These are phyloP conservation scores for Oryza meridionalis DNA, from an alignment of 176 grass and related monocot species.

Conservation along the genomic window DNA sequence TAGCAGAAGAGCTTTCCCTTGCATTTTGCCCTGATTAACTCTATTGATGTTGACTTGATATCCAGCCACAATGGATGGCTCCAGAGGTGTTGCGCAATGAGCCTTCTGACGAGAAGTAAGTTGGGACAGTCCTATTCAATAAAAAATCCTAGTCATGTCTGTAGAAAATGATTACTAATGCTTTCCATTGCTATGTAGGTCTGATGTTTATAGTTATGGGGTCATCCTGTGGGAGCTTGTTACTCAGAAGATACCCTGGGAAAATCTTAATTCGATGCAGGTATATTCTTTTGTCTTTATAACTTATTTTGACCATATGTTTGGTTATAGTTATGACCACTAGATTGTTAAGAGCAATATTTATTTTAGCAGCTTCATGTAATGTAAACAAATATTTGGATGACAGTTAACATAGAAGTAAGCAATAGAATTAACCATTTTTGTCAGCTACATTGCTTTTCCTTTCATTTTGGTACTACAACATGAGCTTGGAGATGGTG, in stretches of 20 bases:
- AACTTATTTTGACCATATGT: not conserved
- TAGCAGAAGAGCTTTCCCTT: slow-evolving; percentile 24
- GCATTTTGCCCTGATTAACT: slow-evolving; percentile 36
- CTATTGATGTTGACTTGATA: slow-evolving; percentile 26
- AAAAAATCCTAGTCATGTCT: slow-evolving; percentile 14
- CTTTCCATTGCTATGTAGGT: slow-evolving; percentile 57
- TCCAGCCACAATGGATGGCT: slow-evolving; percentile 98
- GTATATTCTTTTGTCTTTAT: slow-evolving; percentile 45
- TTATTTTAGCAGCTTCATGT: slow-evolving; percentile 6
- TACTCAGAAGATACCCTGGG: slow-evolving; percentile 98
- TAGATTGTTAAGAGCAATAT: slow-evolving; percentile 21
- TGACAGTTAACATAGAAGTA: not conserved
- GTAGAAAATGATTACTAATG: slow-evolving; percentile 41
- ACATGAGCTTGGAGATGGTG: not conserved
- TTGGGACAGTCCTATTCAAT: slow-evolving; percentile 14
- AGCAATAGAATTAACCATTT: not conserved
- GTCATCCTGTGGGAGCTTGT: slow-evolving; percentile 98
- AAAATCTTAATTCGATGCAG: slow-evolving; percentile 98
- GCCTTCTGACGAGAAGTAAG: slow-evolving; percentile 95
- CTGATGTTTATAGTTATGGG: slow-evolving; percentile 97
- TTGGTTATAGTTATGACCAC: slow-evolving; percentile 10
- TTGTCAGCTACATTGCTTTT: not conserved
- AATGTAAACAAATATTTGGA: not conserved
- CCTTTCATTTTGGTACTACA: slow-evolving; percentile 14
- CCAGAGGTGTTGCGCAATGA: slow-evolving; percentile 97